Evolutionary conservation across 2,329 filamentous ascomycete species (phyloP).

Genomic region (Phaeosphaeria sp.): DNA sequence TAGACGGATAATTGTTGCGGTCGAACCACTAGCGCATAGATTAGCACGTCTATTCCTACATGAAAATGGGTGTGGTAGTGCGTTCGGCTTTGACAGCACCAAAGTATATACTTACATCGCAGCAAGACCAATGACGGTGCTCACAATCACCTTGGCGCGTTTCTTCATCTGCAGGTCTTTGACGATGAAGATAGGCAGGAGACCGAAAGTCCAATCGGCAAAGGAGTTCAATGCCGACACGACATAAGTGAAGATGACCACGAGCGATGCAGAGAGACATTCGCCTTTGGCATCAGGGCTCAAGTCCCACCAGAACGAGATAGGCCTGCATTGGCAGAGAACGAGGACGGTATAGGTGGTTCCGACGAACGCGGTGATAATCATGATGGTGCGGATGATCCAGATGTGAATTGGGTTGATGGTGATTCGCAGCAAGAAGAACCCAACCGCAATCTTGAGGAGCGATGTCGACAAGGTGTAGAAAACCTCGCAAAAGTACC

Average conservation of each 20-base stretch:
- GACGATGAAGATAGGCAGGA: conserved; percentile 56
- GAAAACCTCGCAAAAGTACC: conserved; percentile 62
- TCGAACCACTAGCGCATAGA: conserved; percentile 45
- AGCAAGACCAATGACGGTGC: conserved; percentile 59
- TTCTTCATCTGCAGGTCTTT: conserved; percentile 62
- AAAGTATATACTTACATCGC: conserved; percentile 32
- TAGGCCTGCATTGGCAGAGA: conserved; percentile 59
- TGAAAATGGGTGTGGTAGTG: background rate
- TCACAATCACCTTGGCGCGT: conserved; percentile 59
- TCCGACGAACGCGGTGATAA: conserved; percentile 52
- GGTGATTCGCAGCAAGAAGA: conserved; percentile 60
- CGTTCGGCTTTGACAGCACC: background rate
- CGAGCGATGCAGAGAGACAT: conserved; percentile 51
- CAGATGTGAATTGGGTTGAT: conserved; percentile 51
- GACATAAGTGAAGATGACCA: conserved; percentile 59
- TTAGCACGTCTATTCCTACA: conserved; percentile 8
- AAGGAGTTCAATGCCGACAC: conserved; percentile 36
- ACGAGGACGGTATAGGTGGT: conserved; percentile 58
- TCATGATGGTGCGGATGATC: conserved; percentile 56
- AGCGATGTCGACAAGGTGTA: conserved; percentile 57
- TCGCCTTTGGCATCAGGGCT: conserved; percentile 44
- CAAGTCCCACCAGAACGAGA: conserved; percentile 57
- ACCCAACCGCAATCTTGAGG: conserved; percentile 58
- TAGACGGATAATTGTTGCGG: conserved; percentile 37
- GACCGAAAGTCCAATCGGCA: conserved; percentile 38